Evolutionary conservation across 352 stramenopile species (phyloP).

Genomic region (Peronospora tabacina): DNA sequence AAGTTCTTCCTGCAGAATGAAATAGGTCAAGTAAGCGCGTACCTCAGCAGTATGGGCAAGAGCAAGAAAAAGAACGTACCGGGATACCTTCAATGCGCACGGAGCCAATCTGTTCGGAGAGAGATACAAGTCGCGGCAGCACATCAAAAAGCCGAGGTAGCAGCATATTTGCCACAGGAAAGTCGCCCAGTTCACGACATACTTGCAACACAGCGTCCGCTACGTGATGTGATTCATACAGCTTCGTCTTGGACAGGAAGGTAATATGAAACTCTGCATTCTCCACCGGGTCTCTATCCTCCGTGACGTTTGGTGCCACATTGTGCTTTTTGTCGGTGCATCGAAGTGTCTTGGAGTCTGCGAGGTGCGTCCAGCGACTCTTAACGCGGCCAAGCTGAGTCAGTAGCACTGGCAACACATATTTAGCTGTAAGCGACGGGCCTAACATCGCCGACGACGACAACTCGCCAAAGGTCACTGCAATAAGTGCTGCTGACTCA

Average conservation of each 20-base stretch:
- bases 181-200: slow-evolving; percentile 51
- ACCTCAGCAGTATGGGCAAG: neutral
- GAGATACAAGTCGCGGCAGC: slow-evolving; percentile 40
- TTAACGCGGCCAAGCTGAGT: slow-evolving; percentile 45
- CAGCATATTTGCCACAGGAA: slow-evolving; percentile 35
- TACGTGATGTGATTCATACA: slow-evolving; percentile 64
- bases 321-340: slow-evolving; percentile 27
- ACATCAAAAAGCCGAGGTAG: slow-evolving; percentile 57
- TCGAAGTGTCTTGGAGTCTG: slow-evolving; percentile 30
- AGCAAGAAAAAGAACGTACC: slow-evolving; percentile 27
- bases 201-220: slow-evolving; percentile 57
- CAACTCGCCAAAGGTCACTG: slow-evolving; percentile 45
- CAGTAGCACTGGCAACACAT: slow-evolving; percentile 49
- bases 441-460: slow-evolving; percentile 45
- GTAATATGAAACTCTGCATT: slow-evolving; percentile 51
- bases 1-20: slow-evolving; percentile 41
- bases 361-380: slow-evolving; percentile 50
- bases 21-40: neutral
- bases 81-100: slow-evolving; percentile 59
- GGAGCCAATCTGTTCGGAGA: slow-evolving; percentile 59
- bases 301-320: slow-evolving; percentile 13
- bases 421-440: slow-evolving; percentile 49
- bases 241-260: slow-evolving; percentile 44
- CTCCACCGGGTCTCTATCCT: slow-evolving; percentile 21
- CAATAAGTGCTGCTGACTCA: slow-evolving; percentile 37